Conservation (phyloP, 768 basidiomycete species). For the Chlorophyllum brunneum region DNA sequence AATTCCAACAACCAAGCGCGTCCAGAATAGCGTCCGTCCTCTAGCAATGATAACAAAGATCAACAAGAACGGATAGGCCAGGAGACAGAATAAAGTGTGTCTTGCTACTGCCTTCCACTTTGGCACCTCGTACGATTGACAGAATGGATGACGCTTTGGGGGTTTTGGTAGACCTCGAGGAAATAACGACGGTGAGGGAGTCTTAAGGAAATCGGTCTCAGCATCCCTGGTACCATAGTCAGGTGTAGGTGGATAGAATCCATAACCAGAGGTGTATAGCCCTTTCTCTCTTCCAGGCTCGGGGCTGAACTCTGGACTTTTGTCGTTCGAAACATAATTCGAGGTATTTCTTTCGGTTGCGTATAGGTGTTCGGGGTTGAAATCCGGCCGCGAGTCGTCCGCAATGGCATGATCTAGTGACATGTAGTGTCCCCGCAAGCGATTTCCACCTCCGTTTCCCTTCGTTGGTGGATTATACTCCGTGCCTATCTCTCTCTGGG, state of each 20-base stretch:
- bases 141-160: conserved; percentile 7
- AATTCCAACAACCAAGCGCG: conserved; percentile 32
- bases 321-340: neutral
- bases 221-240: neutral
- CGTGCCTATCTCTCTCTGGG: neutral
- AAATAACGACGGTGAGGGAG: conserved; percentile 12
- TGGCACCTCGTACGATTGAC: conserved; percentile 29
- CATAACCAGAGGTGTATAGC: neutral
- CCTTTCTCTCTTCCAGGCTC: neutral
- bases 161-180: conserved; percentile 11
- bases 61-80: conserved; percentile 31
- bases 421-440: conserved; percentile 3
- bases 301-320: neutral
- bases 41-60: conserved; percentile 25
- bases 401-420: conserved; percentile 2
- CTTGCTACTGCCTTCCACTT: conserved; percentile 26
- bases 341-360: neutral
- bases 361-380: conserved; percentile 2
- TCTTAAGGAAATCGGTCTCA: conserved; percentile 9
- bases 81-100: conserved; percentile 27
- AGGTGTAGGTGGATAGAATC: neutral
- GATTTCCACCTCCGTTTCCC: neutral
- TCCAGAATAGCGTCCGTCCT: conserved; percentile 34
- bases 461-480: conserved; percentile 3
- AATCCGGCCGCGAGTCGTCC: conserved; percentile 3